These are phyloP conservation scores for Didymella pinodella DNA, from an alignment of 2,329 filamentous ascomycete genomes.

Conservation along the genomic window DNA sequence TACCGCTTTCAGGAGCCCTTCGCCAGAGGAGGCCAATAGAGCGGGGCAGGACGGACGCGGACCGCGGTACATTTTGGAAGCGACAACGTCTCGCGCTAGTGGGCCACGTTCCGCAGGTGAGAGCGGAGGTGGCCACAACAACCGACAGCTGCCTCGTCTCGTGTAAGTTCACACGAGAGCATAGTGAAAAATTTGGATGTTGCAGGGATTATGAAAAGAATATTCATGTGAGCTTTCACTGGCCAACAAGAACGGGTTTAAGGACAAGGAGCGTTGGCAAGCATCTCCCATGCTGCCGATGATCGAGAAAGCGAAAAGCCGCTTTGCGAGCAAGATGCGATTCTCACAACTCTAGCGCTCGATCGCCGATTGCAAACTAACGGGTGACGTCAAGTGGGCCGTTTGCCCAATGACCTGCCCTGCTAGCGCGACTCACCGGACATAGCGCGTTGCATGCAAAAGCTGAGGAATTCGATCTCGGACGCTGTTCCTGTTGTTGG, in stretches of 20 bases:
- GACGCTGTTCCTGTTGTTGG: conserved; percentile 10
- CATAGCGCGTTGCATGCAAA: conserved; percentile 21
- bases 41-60: conserved; percentile 9
- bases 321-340: background rate
- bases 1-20: background rate
- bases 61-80: conserved; percentile 5
- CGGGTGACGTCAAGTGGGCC: conserved; percentile 1
- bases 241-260: background rate
- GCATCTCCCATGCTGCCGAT: background rate
- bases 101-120: background rate
- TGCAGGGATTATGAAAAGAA: background rate
- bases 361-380: conserved; percentile 14
- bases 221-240: background rate
- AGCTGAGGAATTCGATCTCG: conserved; percentile 22
- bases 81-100: background rate
- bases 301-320: conserved; percentile 9
- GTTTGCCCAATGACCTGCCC: conserved; percentile 9
- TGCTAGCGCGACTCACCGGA: conserved; percentile 6
- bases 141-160: background rate
- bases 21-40: background rate
- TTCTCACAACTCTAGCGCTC: conserved; percentile 3
- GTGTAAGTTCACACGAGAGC: background rate
- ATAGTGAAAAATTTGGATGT: background rate
- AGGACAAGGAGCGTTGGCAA: conserved; percentile 5
- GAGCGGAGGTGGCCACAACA: background rate